Evolutionary conservation across 495 filamentous ascomycete species (phyloP), one percentile per base, ranked within the genome.

Genomic region (Acidiella bohemica): DNA sequence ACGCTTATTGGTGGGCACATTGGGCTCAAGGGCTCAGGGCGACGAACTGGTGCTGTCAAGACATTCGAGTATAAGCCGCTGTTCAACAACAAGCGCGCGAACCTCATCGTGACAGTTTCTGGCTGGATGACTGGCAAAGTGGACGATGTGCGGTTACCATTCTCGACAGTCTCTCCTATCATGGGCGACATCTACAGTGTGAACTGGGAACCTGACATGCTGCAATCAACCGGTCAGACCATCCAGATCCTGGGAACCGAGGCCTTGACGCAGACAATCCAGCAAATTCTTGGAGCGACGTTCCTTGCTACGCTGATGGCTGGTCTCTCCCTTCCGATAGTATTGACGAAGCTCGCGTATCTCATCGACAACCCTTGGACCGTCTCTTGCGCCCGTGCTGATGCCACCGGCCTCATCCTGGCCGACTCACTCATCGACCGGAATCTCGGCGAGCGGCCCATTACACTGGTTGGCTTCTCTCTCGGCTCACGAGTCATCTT

Each of bases 121-220:
- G 90, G 90, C 9, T 99, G 90, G 90, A 93, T 99, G 86, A 94
- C 81, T 29, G 88, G 90, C 41, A 95, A 92, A 56, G 76, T 92
- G 27, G 90, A 99, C 59, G 90, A 99, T 59, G 86, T 96, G 27
- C 81, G 90, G 41, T 58, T 99, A 44, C 90, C 90, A 11, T 99
- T 76, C 59, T 93, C 84, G 62, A 99, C 90, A 2, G 78, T 99
- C 3, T 87, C 96, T 59, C 86, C 90, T 0, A 74, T 95, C 43
- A 96, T 99, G 90, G 90, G 90, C 23, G 90, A 99, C 63, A 73
- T 99, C 16, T 99, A 96, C 61, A 96, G 92, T 0, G 77, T 99
- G 7, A 67, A 88, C 38, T 99, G 92, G 92, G 90, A 99, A 59
- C 92, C 90, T 3, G 90, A 99, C 50, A 93, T 99, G 87, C 70